Base-by-base conservation (phyloP, 257 asterid species). In the Salvia splendens region DNA sequence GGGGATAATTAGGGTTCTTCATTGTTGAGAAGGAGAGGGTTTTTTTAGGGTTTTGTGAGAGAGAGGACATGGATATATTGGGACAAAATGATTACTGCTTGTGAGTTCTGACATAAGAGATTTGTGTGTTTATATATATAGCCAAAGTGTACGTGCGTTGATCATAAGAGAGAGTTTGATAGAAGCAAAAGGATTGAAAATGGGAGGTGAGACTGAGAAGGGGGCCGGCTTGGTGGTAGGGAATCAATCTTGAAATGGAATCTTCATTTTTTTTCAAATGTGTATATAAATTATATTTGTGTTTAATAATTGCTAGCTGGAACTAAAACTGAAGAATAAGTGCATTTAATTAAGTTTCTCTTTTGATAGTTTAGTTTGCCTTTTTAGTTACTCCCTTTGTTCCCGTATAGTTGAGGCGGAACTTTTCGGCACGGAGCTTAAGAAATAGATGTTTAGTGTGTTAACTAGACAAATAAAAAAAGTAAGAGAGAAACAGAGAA, bases 81-180 rank as follows among this genome's bases (percentile, higher is more conserved):
- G 69, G 66, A 65, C 5, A 15, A 50, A 14, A 33, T 50, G 42
- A 38, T 38, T 2, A 60, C 20, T 17, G 69, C 30, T 58, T 78
- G 60, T 60, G 61, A 64, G 36, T 65, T 76, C 82, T 84, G 86
- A 87, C 90, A 81, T 66, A 74, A 71, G 64, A 81, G 64, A 81
- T 77, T 79, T 75, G 67, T 76, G 78, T 24, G 38, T 73, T 65
- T 79, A 71, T 41, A 5, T 28, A 15, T 42, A 33, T 57, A 35
- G 12, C 17, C 15, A 47, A 41, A 48, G 9, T 10, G 64, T 55
- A 14, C 16, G 52, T 58, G 49, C 33, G 73, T 55, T 42, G 17
- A 61, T 42, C 15, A 16, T 14, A 74, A 33, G 67, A 41, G 67
- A 7, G 74, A 12, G 60, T 5, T 42, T 43, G 55, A 76, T 68